These are phyloP conservation scores for Theobroma cacao DNA, from an alignment of 345 rosid genomes.

Conservation along the genomic window DNA sequence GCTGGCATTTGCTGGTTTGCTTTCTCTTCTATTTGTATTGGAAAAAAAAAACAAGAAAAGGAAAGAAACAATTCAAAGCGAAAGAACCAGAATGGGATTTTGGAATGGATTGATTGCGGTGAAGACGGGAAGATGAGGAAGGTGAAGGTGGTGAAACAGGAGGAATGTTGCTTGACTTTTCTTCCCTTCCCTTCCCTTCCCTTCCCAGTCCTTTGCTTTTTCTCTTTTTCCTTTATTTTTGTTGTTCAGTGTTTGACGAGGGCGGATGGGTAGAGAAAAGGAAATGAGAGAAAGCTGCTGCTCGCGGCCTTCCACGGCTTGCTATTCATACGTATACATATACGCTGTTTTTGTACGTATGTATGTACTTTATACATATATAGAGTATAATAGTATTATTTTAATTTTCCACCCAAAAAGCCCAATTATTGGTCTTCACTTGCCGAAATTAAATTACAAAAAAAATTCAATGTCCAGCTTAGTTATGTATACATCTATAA, in stretches of 20 bases:
- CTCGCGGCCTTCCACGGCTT: background rate
- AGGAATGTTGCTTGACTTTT: constrained; percentile 5
- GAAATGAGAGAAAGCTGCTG: background rate
- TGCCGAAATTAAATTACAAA: too few species aligned
- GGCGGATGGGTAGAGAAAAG: background rate
- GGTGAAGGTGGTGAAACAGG: constrained; percentile 7
- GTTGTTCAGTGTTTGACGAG: background rate
- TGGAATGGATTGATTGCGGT: background rate
- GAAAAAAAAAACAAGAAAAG: background rate
- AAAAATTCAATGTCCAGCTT: too few species aligned
- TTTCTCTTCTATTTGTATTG: background rate
- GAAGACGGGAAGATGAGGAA: background rate
- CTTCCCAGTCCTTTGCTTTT: background rate
- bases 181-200: background rate
- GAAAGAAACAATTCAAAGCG: background rate
- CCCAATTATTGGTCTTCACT: too few species aligned
- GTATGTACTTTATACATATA: background rate
- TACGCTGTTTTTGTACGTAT: too few species aligned
- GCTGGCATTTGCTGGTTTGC: constrained; percentile 31
- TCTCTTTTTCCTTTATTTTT: background rate
- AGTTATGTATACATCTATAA: too few species aligned
- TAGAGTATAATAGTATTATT: background rate
- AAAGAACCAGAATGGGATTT: background rate
- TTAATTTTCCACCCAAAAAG: background rate
- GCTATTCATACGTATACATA: background rate